Percentiles rank a stretch among this genome's conserved stretches.
Conservation (phyloP, 2,329 filamentous ascomycete genomes). For the Aureobasidium uvarum region DNA sequence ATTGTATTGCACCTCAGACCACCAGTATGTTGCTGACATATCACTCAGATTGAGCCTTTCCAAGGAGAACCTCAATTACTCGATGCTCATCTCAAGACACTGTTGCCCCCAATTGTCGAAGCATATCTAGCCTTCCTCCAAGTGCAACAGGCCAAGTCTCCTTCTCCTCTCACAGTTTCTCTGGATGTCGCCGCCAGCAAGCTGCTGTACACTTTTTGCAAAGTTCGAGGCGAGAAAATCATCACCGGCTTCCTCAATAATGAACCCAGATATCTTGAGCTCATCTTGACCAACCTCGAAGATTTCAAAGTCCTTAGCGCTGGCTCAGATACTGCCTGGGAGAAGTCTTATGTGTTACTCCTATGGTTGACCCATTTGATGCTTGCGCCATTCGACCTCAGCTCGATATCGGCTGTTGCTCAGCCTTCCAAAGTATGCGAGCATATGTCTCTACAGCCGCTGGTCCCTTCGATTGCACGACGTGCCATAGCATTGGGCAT, state of each 20-base stretch:
- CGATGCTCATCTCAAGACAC: slow-evolving; percentile 73
- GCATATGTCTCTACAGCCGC: slow-evolving; percentile 56
- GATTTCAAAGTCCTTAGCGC: slow-evolving; percentile 44
- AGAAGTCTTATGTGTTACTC: slow-evolving; percentile 82
- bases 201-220: slow-evolving; percentile 87
- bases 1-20: neutral
- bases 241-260: slow-evolving; percentile 88
- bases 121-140: slow-evolving; percentile 70
- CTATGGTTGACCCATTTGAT: slow-evolving; percentile 66
- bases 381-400: slow-evolving; percentile 80
- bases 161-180: slow-evolving; percentile 28
- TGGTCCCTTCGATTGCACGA: slow-evolving; percentile 67
- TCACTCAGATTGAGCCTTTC: slow-evolving; percentile 71
- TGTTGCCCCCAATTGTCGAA: slow-evolving; percentile 71
- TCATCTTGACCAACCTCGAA: slow-evolving; percentile 73
- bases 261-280: slow-evolving; percentile 80
- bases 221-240: slow-evolving; percentile 90
- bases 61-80: slow-evolving; percentile 94
- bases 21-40: neutral
- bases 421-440: slow-evolving; percentile 51
- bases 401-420: slow-evolving; percentile 66
- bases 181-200: slow-evolving; percentile 70
- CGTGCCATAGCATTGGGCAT: slow-evolving; percentile 70
- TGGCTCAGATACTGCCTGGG: slow-evolving; percentile 56
- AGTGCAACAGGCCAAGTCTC: slow-evolving; percentile 30